Evolutionary conservation across 768 basidiomycete genomes (phyloP), one percentile per base, ranked within the genome.

Genomic region (Crassisporium funariophilum): DNA sequence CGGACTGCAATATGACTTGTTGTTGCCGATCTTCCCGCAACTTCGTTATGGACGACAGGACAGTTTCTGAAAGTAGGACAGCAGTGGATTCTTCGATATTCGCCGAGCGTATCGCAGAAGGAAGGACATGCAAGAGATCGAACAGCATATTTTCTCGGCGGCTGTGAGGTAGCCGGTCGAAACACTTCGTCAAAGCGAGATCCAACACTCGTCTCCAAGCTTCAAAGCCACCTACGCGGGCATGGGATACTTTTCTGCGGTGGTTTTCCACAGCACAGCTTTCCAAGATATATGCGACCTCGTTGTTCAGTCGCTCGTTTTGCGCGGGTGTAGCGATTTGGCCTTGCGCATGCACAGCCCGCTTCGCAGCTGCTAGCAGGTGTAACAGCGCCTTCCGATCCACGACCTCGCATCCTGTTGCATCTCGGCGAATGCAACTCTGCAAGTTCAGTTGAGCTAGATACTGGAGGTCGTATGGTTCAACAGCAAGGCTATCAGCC

Each of bases 201-300:
- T 95, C 91, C 42, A 98, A 74, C 27, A 94, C 62, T 29, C 85
- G 76, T 47, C 86, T 82, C 95, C 95, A 98, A 0, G 94, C 77
- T 48, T 88, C 84, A 60, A 91, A 88, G 29, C 86, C 84, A 6
- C 72, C 72, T 4, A 80, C 78, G 17, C 84, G 74, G 10, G 92
- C 86, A 59, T 85, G 77, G 2, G 79, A 72, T 6, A 98, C 81
- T 59, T 90, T 83, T 10, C 93, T 82, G 15, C 89, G 83, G 61
- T 93, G 87, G 56, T 98, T 98, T 65, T 94, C 93, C 44, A 87
- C 76, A 0, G 83, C 88, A 48, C 92, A 88, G 44, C 89, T 90
- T 61, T 88, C 84, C 51, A 97, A 57, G 35, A 98, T 78, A 53
- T 91, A 93, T 0, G 68, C 70, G 7, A 79, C 82, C 66, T 98